Percentiles rank a stretch among this genome's conserved stretches.
phyloP scores from a whole-genome alignment of 2,329 filamentous ascomycete species.

The Scytalidium lignicola region DNA sequence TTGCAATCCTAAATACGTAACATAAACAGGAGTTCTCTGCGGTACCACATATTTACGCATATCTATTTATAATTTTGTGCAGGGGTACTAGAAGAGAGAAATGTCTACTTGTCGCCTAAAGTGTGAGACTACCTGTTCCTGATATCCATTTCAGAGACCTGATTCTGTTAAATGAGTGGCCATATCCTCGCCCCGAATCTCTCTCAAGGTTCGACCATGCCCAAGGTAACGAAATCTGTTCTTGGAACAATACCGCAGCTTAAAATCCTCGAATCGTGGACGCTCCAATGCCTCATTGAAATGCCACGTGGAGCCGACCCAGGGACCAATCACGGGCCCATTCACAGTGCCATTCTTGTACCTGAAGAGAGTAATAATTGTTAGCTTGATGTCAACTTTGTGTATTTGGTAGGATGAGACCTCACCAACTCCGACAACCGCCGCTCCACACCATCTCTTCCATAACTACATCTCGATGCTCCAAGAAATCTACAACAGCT shows the following conservation, averaged over 20 bases:
- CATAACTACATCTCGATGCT: not conserved
- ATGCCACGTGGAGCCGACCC: conserved; percentile 44
- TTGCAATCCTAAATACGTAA: too few relatives aligned
- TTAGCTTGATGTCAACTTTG: too few relatives aligned
- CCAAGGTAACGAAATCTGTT: conserved; percentile 30
- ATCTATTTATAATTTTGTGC: too few relatives aligned
- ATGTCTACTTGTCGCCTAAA: too few relatives aligned
- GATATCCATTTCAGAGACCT: too few relatives aligned
- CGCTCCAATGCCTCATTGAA: conserved; percentile 36
- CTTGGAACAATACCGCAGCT: conserved; percentile 28
- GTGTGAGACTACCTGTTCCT: too few relatives aligned
- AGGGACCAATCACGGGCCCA: conserved; percentile 27
- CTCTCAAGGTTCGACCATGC: conserved; percentile 23
- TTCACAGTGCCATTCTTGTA: conserved; percentile 14
- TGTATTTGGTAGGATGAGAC: not conserved
- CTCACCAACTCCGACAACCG: conserved; percentile 1
- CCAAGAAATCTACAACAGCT: not conserved
- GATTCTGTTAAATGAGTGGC: not conserved
- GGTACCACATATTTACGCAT: too few relatives aligned
- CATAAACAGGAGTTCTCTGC: too few relatives aligned
- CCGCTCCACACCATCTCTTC: conserved; percentile 1
- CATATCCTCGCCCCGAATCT: not conserved
- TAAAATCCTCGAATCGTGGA: conserved; percentile 37
- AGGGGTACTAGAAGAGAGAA: too few relatives aligned
- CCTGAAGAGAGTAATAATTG: conserved; percentile 3